phyloP scores from a whole-genome alignment of 2,329 filamentous ascomycete genomes.

The Leptodontidium sp. region DNA sequence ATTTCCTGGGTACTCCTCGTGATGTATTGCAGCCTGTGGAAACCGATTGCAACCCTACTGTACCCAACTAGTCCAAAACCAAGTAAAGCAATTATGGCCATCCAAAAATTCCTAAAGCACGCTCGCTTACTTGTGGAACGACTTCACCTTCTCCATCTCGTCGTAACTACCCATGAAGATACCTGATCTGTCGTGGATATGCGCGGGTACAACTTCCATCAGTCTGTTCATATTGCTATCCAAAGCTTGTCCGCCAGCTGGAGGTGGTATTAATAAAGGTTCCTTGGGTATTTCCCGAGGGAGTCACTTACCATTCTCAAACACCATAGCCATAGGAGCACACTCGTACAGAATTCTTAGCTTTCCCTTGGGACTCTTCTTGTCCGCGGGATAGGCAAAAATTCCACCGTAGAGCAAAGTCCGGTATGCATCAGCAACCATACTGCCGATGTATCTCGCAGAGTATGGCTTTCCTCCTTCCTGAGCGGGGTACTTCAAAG shows the following conservation, averaged over 20 bases:
- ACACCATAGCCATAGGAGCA: constrained; percentile 98
- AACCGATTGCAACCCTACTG: neutral
- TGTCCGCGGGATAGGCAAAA: constrained; percentile 97
- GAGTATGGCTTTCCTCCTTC: constrained; percentile 88
- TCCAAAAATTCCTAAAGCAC: neutral
- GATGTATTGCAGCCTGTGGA: neutral
- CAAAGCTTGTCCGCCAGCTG: constrained; percentile 90
- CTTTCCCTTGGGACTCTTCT: constrained; percentile 99
- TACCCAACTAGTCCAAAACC: neutral
- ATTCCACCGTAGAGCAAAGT: constrained; percentile 95
- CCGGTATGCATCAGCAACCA: constrained; percentile 98
- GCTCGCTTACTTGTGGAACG: constrained; percentile 52
- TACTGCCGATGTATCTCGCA: constrained; percentile 93
- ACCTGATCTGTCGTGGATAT: constrained; percentile 94
- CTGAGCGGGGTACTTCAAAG: constrained; percentile 79
- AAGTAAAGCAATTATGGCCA: neutral
- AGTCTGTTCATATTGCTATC: constrained; percentile 92
- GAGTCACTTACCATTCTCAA: constrained; percentile 84
- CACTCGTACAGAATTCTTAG: constrained; percentile 97
- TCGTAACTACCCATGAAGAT: constrained; percentile 96
- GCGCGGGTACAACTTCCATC: constrained; percentile 86
- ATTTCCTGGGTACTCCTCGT: constrained; percentile 5
- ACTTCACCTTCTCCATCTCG: constrained; percentile 90
- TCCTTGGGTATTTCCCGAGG: neutral
- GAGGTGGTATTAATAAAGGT: constrained; percentile 21